Evolutionary conservation across 2,329 filamentous ascomycete species (phyloP), one percentile per base, ranked within the genome.

Genomic region (Blastomyces percursus): DNA sequence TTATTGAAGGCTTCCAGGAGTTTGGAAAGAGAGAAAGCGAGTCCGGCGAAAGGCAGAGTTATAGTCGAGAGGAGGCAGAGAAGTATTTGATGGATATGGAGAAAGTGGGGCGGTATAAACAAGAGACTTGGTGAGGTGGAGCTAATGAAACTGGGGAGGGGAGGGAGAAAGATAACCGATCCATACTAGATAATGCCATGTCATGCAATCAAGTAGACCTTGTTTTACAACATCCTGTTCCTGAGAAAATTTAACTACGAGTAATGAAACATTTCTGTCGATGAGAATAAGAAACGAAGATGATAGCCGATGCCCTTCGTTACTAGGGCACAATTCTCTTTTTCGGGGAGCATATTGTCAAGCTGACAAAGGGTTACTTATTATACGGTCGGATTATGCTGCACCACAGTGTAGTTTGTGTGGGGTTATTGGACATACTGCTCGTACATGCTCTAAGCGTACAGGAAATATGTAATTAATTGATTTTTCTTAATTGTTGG

Each of bases 111-210:
- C 74, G 83, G 63, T 89, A 86, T 72, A 84, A 83, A 68, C 86
- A 88, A 70, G 86, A 89, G 74, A 89, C 86, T 7, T 89, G 86
- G 86, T 89, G 64, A 67, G 6, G 9, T 30, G 46, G 24, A n/a
- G 16, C 21, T 14, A 8, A 27, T 35, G 8, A 40, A 38, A 58
- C 4, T 9, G 8, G 14, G 40, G 19, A n/a, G 40, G 19, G 9
- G 42, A 6, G n/a, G n/a, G n/a, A 24, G 27, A 2, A 35, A 48
- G n/a, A 35, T 16, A 9, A 19, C 1, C 6, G 40, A 57, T 40
- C 16, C 4, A 35, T 55, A 38, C 35, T 12, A 38, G 52, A 55
- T 35, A 32, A n/a, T 32, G 8, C 9, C 42, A 44, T 19, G 7
- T 2, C 32, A 40, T 40, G 19, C 32, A 7, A 56, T 40, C 30